Evolutionary conservation across 495 filamentous ascomycete genomes (phyloP).

Genomic region (Baudoinia panamericana): DNA sequence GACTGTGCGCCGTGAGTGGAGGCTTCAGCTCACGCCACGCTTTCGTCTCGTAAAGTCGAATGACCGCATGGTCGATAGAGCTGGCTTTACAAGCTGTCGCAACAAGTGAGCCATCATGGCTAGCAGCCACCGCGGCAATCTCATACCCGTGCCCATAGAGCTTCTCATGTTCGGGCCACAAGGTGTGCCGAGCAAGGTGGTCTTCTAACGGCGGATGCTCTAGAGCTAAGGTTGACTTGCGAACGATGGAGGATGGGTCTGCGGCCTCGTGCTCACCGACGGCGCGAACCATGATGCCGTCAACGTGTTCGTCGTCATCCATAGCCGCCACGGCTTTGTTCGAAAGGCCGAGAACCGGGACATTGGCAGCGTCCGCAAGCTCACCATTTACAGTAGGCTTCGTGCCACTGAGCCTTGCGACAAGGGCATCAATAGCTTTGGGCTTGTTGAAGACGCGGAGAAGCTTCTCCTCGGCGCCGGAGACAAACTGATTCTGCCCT

Average conservation of each 20-base stretch:
- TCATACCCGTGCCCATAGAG: slow-evolving; percentile 99
- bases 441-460: slow-evolving; percentile 90
- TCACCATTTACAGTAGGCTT: slow-evolving; percentile 27
- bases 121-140: slow-evolving; percentile 78
- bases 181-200: slow-evolving; percentile 70
- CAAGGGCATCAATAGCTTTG: slow-evolving; percentile 60
- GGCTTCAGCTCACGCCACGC: slow-evolving; percentile 82
- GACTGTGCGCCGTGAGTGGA: slow-evolving; percentile 60
- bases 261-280: slow-evolving; percentile 18
- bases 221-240: slow-evolving; percentile 34
- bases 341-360: slow-evolving; percentile 87
- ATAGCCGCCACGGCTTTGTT: slow-evolving; percentile 75
- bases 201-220: slow-evolving; percentile 77
- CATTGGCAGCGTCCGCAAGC: slow-evolving; percentile 76
- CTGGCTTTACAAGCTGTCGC: slow-evolving; percentile 91
- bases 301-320: slow-evolving; percentile 37
- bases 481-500: slow-evolving; percentile 60
- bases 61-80: slow-evolving; percentile 85
- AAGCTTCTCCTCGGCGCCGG: slow-evolving; percentile 96
- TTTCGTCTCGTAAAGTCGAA: slow-evolving; percentile 74
- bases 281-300: slow-evolving; percentile 3
- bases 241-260: slow-evolving; percentile 26
- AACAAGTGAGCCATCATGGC: slow-evolving; percentile 56
- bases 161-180: slow-evolving; percentile 95
- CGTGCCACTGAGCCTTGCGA: slow-evolving; percentile 56